Evolutionary conservation across 2,329 filamentous ascomycete genomes (phyloP), one percentile per base, ranked within the genome.

Genomic region (Aspergillus fumigatus): DNA sequence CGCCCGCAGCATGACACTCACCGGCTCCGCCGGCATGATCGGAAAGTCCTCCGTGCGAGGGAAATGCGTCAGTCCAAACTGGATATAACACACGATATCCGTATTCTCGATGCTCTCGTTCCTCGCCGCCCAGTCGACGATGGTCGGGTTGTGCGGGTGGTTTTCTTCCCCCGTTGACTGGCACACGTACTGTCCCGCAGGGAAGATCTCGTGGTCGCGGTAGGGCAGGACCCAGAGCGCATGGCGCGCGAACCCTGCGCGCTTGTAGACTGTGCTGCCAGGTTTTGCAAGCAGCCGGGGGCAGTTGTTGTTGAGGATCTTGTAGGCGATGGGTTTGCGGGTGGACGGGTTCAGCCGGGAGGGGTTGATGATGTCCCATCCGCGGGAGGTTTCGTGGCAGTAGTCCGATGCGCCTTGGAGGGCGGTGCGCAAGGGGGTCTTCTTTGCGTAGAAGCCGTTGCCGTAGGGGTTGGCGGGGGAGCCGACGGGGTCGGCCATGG

Each of bases 391-490:
- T 79, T 79, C 75, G 51, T 77, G 71, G 64, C 82, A 79, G 67
- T 79, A 81, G 57, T 80, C 79, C 19, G 77, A 76, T 3, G 79
- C 80, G n/a, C 73, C 70, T 17, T 77, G 73, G 21, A 80, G 62
- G 7, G 80, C 64, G 1, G 79, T 82, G 61, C 62, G 63, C 17
- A 70, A 58, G 4, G 62, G 62, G 0, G 67, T 70, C 55, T 82
- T 78, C 53, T 67, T 69, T 85, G 3, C 80, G 81, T 57, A 87
- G 84, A 53, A 88, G 85, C 35, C 82, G 86, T 66, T 66, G 21
- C 64, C 54, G 87, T 84, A 70, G 88, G 86, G 86, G 86, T 90
- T 70, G 81, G 83, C 3, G 87, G 89, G 65, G 84, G 85, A 32
- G 71, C 40, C 40, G 40, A 43, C 40, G n/a, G 40, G 40, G 40